Base-by-base conservation (phyloP, 1,284 basidiomycete species). In the Ganoderma multipileum region DNA sequence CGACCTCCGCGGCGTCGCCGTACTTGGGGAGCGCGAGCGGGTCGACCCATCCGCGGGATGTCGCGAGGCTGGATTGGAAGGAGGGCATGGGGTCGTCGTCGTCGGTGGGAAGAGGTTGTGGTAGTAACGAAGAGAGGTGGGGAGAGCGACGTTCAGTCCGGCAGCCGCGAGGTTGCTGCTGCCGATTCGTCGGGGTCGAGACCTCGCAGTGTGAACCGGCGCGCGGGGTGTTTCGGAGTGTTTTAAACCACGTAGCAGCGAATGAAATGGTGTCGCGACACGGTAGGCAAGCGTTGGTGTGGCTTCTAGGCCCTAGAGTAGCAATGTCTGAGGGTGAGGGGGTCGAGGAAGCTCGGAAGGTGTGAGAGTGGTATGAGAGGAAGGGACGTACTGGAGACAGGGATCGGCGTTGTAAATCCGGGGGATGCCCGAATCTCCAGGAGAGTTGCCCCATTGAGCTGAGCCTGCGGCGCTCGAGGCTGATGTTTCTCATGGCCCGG, bases 11-110 rank as follows among this genome's bases (percentile, higher is more conserved):
- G 36, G 84, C 81, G 72, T 89, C 86, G 50, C 84, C 84, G 74
- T 84, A 83, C 65, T 74, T 64, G 23, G 89, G 88, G 65, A 91
- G 80, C 1, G 84, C 79, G 20, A 83, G 79, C 11, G 90, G 90
- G 73, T 91, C 89, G 44, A 91, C 84, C 91, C 90, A 91, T 3
- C 79, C 80, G 71, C 83, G 83, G 26, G 68, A 38, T 2, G 73
- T 68, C 20, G 71, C 73, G n/a, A 75, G 74, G 52, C 73, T 70
- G 42, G 75, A 75, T 44, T 71, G 66, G 61, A 73, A 65, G 1
- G 55, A 20, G 28, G 74, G 59, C 73, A 73, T 75, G 47, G 5
- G n/a, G 42, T 14, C 12, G 7, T 3, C 52, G 59, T 38, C 18
- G 8, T 18, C n/a, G 26, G 28, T 28, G 47, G 23, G 47, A 8